Evolutionary conservation across 495 filamentous ascomycete species (phyloP).

Genomic region (Parathielavia appendiculata): DNA sequence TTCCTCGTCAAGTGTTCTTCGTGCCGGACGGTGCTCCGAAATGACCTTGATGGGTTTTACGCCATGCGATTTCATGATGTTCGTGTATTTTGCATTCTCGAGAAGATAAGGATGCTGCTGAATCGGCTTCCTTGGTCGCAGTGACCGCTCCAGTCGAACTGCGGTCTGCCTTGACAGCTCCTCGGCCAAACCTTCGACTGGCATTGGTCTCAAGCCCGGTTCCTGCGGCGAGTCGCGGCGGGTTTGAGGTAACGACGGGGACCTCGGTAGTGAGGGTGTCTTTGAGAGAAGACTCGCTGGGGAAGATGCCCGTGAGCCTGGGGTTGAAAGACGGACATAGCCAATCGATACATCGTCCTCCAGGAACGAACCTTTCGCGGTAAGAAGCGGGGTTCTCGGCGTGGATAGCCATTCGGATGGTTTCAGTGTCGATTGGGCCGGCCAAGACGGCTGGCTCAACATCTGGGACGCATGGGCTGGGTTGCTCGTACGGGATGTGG

Average conservation of each 20-base stretch:
- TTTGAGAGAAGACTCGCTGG: slow-evolving; percentile 18
- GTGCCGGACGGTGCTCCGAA: slow-evolving; percentile 28
- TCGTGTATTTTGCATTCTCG: slow-evolving; percentile 62
- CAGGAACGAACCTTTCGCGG: neutral
- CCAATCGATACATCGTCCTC: slow-evolving; percentile 18
- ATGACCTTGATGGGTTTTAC: slow-evolving; percentile 57
- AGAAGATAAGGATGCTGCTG: slow-evolving; percentile 69
- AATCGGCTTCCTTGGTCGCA: slow-evolving; percentile 67
- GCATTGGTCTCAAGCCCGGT: neutral
- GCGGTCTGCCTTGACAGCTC: slow-evolving; percentile 20
- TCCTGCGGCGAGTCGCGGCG: neutral
- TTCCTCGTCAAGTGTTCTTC: slow-evolving; percentile 30
- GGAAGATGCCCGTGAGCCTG: slow-evolving; percentile 11
- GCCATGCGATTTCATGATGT: slow-evolving; percentile 55
- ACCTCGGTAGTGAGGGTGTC: slow-evolving; percentile 14
- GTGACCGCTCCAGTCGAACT: slow-evolving; percentile 36
- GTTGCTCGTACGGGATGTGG: neutral
- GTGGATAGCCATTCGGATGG: neutral
- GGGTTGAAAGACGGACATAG: slow-evolving; percentile 14
- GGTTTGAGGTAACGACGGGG: slow-evolving; percentile 6
- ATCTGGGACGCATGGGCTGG: slow-evolving; percentile 1
- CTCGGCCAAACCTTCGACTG: slow-evolving; percentile 14
- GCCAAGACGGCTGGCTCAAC: slow-evolving; percentile 1
- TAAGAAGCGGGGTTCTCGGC: neutral
- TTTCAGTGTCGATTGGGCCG: neutral